Evolutionary conservation across 371 early-diverging fungal genomes (phyloP), one percentile per base, ranked within the genome.

Genomic region (Rhizopus arrhizus): DNA sequence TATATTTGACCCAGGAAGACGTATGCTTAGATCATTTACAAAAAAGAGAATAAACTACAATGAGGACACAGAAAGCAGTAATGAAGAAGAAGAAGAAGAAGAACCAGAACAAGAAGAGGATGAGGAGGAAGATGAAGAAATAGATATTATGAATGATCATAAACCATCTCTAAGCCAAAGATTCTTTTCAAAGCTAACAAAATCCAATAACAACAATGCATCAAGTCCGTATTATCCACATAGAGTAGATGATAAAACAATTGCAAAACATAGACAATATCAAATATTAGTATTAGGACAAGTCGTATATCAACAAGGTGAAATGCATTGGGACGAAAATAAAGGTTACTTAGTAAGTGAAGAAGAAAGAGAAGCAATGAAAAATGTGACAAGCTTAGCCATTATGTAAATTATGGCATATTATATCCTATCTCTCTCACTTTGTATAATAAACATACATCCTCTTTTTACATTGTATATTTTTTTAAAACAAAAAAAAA

Each of bases 1-100:
- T 45, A 75, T 89, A 38, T 85, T 89, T 69, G 90, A 91, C 64
- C 90, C 91, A 4, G 75, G 81, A 7, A 73, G 81, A 35, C 75
- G 84, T 48, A 69, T 81, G 16, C 65, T 74, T 2, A 59, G 80
- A 4, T 72, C 73, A 4, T 69, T 73, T 45, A 22, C 22, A 22
- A 56, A 57, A 47, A 29, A 13, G 33, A 2, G 41, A 48, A 15
- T 35, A 11, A 51, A 55, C 16, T 43, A 52, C 0, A 47, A 43
- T 46, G 65, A 47, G 16, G 64, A 61, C 10, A 28, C 46, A 32
- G 63, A 50, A 7, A 22, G 15, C 46, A 45, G 46, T n/a, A 45
- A n/a, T 15, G 16, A 70, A 11, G 56, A 54, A 15, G 36, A 15
- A 3, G 56, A 47, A 5, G 51, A 36, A 15, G 46, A 45, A 1